phyloP scores from a whole-genome alignment of 1,139 yeast genomes.

The Saccharomyces pastorianus region DNA sequence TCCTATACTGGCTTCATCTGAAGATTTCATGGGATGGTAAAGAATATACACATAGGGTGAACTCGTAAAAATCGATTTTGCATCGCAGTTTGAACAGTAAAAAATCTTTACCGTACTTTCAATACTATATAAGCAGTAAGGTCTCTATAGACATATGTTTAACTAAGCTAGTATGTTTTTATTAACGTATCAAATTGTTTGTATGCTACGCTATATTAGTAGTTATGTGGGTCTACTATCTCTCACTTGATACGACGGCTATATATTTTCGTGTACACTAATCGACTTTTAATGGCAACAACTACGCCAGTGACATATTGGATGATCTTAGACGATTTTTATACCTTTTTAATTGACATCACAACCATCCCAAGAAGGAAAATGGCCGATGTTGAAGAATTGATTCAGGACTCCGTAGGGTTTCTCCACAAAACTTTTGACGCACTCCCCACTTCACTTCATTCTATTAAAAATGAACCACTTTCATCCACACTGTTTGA shows the following conservation, averaged over 20 bases:
- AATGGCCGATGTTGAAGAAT: background rate
- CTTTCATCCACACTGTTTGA: background rate
- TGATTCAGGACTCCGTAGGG: background rate
- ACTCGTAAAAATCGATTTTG: background rate
- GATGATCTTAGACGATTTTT: background rate
- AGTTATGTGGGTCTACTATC: too few species aligned
- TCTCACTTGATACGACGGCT: too few species aligned
- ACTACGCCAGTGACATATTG: background rate
- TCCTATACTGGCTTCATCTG: constrained; percentile 28
- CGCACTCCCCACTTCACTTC: background rate
- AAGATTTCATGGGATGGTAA: constrained; percentile 33
- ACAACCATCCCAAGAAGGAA: background rate
- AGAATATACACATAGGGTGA: background rate
- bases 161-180: background rate
- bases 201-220: too few species aligned
- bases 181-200: background rate
- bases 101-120: background rate
- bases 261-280: too few species aligned
- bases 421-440: constrained; percentile 6
- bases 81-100: background rate
- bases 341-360: too few species aligned
- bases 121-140: background rate
- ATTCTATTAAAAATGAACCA: background rate
- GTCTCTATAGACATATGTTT: background rate
- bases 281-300: too few species aligned